Evolutionary conservation across 805 yeast genomes (phyloP), one percentile per base, ranked within the genome.

Genomic region (Ogataea pignaliae): DNA sequence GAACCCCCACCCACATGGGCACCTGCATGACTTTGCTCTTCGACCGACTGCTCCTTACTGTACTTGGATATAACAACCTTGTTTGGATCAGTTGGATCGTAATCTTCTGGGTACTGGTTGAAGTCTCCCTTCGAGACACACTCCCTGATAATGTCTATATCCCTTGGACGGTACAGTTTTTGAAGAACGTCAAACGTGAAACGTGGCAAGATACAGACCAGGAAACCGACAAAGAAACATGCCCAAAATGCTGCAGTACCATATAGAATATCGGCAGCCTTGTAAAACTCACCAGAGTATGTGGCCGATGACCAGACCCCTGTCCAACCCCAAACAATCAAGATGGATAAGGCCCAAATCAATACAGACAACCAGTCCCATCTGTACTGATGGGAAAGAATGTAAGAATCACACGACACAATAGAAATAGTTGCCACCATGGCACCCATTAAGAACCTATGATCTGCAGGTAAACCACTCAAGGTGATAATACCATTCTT

Each of bases 71-170:
- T 67, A 47, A 72, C 73, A 13, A 69, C 71, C 52, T 85, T 72
- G 47, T 81, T 66, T 29, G 90, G 88, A 63, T 85, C 90, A 2
- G 95, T 85, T 36, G 95, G 95, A 60, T 85, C 95, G 59, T 83
- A 85, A 42, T 76, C 73, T 10, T 60, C 65, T 10, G 89, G 89
- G 58, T 81, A 85, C 32, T 73, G 78, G 46, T 70, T 79, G 54
- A 76, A 85, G 52, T 82, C 85, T 38, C 93, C 93, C 43, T 73
- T 69, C 21, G 64, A 63, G 52, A 79, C 81, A 64, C 86, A 75
- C 63, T 86, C 93, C 55, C 93, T 68, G 43, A 86, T 73, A 50
- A 86, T 81, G 54, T 85, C 91, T 46, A 81, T 66, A 63, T 86
- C 93, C 44, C 68, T 72, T 29, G 93, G 95, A 51, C 58, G 66